These are phyloP conservation scores for Russula abietina DNA, from an alignment of 768 basidiomycete genomes.

Conservation along the genomic window DNA sequence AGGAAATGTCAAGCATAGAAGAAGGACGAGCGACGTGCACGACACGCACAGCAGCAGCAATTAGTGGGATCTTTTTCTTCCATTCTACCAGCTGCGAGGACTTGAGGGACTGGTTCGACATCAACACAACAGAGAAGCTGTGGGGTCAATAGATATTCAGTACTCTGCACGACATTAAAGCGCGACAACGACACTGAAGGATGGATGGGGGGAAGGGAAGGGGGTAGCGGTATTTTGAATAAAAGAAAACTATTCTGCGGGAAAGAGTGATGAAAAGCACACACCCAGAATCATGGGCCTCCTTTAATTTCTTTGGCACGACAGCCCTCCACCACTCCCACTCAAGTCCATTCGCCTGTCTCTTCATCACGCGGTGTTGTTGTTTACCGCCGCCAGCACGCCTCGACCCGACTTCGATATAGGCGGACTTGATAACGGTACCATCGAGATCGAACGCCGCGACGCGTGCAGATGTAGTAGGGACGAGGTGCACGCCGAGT, in stretches of 20 bases:
- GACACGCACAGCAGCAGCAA: slow-evolving; percentile 53
- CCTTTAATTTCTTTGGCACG: slow-evolving; percentile 59
- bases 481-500: slow-evolving; percentile 36
- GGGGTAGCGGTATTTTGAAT: too few relatives aligned
- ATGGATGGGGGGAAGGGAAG: too few relatives aligned
- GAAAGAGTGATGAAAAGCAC: slow-evolving; percentile 21
- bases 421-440: slow-evolving; percentile 55
- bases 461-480: slow-evolving; percentile 47
- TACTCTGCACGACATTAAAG: background rate
- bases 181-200: background rate
- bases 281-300: slow-evolving; percentile 56
- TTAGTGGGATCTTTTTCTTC: slow-evolving; percentile 68
- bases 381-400: slow-evolving; percentile 26
- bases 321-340: slow-evolving; percentile 72
- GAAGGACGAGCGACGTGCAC: background rate
- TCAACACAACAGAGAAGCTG: slow-evolving; percentile 66
- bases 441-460: slow-evolving; percentile 86
- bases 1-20: background rate
- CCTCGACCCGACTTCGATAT: slow-evolving; percentile 34
- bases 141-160: background rate
- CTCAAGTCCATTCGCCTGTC: slow-evolving; percentile 37
- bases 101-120: slow-evolving; percentile 75
- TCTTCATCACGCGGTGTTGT: slow-evolving; percentile 26
- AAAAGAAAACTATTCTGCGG: too few relatives aligned
- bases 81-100: slow-evolving; percentile 48